phyloP scores from a whole-genome alignment of 257 asterid genomes.

The Vinca minor region DNA sequence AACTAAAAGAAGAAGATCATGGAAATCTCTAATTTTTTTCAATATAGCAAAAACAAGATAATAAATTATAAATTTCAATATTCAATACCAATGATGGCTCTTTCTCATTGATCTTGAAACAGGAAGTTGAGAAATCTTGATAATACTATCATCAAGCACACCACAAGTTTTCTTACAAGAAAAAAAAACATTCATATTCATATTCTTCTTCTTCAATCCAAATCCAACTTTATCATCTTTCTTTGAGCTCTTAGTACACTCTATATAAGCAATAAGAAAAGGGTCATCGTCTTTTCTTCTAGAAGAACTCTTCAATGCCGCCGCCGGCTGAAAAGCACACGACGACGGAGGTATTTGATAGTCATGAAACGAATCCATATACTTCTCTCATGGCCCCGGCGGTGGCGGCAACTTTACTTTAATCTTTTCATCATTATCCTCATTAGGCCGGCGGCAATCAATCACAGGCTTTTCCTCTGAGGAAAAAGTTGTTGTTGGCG shows the following conservation, averaged over 20 bases:
- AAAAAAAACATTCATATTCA: conserved; percentile 39
- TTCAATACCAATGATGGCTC: not conserved
- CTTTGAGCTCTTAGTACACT: conserved; percentile 52
- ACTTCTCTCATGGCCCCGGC: conserved; percentile 28
- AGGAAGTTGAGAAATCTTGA: conserved; percentile 35
- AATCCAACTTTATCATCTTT: conserved; percentile 18
- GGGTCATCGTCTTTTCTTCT: conserved; percentile 58
- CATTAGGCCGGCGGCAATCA: too few relatives aligned
- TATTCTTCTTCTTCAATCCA: conserved; percentile 30
- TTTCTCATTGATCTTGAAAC: conserved; percentile 34
- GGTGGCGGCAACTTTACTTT: conserved; percentile 45
- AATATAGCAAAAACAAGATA: not conserved
- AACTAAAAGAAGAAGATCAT: too few relatives aligned
- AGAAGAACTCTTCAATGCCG: conserved; percentile 16
- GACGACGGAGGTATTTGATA: conserved; percentile 37
- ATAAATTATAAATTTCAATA: conserved; percentile 1
- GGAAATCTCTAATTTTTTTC: not conserved
- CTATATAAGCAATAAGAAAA: conserved; percentile 49
- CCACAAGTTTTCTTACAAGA: conserved; percentile 43
- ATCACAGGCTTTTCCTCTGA: conserved; percentile 65
- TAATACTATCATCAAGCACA: conserved; percentile 34
- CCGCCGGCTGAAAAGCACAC: conserved; percentile 39
- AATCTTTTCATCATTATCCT: conserved; percentile 12
- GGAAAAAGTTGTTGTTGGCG: too few relatives aligned
- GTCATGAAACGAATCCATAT: conserved; percentile 23